Conservation (phyloP, 1,284 basidiomycete species). For the Baeospora myosura region DNA sequence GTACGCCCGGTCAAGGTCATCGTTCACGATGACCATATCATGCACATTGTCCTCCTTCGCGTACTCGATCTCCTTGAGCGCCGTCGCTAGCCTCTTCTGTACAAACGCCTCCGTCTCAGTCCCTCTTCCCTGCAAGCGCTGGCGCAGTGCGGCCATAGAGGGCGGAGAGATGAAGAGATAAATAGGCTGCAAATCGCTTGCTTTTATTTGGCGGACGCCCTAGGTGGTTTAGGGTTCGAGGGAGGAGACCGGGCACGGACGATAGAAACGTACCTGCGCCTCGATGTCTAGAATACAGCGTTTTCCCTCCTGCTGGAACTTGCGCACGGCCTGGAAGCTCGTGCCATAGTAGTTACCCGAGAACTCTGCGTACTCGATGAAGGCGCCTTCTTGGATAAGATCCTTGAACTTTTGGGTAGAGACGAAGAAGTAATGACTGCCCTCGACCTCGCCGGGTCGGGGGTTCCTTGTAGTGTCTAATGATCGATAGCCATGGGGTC, state of each 20-base stretch:
- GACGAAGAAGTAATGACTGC: slow-evolving; percentile 77
- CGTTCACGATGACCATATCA: slow-evolving; percentile 88
- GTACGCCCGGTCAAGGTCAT: slow-evolving; percentile 84
- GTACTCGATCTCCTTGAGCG: slow-evolving; percentile 80
- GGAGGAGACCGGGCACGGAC: slow-evolving; percentile 3
- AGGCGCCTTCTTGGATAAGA: slow-evolving; percentile 55
- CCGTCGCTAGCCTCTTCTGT: slow-evolving; percentile 72
- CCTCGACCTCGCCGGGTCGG: slow-evolving; percentile 77
- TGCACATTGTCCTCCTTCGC: slow-evolving; percentile 72
- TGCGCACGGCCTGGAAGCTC: slow-evolving; percentile 60
- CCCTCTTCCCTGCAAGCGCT: slow-evolving; percentile 72
- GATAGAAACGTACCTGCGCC: slow-evolving; percentile 62
- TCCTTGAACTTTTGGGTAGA: slow-evolving; percentile 51
- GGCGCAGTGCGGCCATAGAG: slow-evolving; percentile 56
- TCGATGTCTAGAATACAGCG: slow-evolving; percentile 96
- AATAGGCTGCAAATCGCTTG: slow-evolving; percentile 72
- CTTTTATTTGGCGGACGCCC: slow-evolving; percentile 88
- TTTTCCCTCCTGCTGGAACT: slow-evolving; percentile 52
- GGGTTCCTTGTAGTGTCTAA: slow-evolving; percentile 93
- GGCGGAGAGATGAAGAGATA: slow-evolving; percentile 95
- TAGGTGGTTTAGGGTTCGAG: slow-evolving; percentile 26
- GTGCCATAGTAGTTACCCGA: slow-evolving; percentile 94
- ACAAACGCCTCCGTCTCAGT: slow-evolving; percentile 81
- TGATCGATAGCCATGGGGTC: slow-evolving; percentile 16
- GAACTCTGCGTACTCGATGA: slow-evolving; percentile 80